Evolutionary conservation across 306 rosid genomes (phyloP), one percentile per base, ranked within the genome.

Genomic region (Citrullus colocynthis): DNA sequence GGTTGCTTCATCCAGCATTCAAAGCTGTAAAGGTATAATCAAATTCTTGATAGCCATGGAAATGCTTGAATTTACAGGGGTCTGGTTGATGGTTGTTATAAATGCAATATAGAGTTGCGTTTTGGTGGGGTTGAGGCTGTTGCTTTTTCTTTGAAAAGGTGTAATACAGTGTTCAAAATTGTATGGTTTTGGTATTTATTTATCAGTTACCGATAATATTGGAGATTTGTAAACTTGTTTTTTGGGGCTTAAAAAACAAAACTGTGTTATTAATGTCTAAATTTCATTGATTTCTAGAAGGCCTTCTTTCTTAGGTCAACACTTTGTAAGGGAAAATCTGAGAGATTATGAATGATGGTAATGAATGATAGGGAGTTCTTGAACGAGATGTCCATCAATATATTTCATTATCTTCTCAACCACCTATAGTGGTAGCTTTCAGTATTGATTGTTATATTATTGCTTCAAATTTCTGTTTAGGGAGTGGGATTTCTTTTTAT

Each of bases 1-100:
- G 93, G 3, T 84, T 93, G 90, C 97, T 88, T 58, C 97, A 93
- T 65, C 96, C 98, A 7, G 71, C 81, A 2, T 89, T 86, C 83
- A 93, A 93, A 80, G 95, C 96, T 14, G 70, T 83, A 10, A 83
- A 80, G 87, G 84, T 87, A 80, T 80, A 89, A 49, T 79, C 88
- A 20, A 80, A 61, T 51, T 73, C 77, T 28, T 73, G 77, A 73
- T 51, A 73, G 48, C 77, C 45, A 72, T 49, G 57, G 55, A 14
- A 66, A 66, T 66, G 32, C 52, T 66, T 66, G 74, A 66, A 65
- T 9, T 65, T 18, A 39, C 32, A 69, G 17, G 10, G 49, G 32
- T 2, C 20, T 62, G 69, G 39, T 61, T 61, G 66, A 28, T 67
- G 54, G 51, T 67, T 18, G 30, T 69, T n/a, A 42, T 39, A 42